These are phyloP conservation scores for Trypanosoma platydactyli DNA, from an alignment of 208 protist species.

Conservation along the genomic window DNA sequence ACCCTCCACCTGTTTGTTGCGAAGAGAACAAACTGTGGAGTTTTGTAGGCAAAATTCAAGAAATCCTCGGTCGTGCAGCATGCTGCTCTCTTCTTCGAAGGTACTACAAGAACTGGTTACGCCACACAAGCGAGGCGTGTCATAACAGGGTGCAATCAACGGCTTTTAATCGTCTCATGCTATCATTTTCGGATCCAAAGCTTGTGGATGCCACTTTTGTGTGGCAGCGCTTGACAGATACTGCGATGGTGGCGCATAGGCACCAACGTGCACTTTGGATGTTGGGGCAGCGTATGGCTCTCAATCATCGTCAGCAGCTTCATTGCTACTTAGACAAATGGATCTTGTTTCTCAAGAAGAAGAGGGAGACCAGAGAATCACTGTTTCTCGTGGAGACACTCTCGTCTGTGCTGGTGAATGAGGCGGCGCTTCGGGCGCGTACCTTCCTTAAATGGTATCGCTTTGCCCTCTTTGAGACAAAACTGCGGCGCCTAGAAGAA, in stretches of 20 bases:
- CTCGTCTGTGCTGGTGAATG: constrained; percentile 36
- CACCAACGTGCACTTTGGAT: constrained; percentile 28
- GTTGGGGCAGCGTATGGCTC: constrained; percentile 26
- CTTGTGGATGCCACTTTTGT: constrained; percentile 28
- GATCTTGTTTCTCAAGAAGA: constrained; percentile 17
- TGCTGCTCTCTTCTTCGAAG: constrained; percentile 7
- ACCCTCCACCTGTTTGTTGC: not conserved
- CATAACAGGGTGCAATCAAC: constrained; percentile 3
- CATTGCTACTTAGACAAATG: constrained; percentile 40
- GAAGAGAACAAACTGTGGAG: not conserved
- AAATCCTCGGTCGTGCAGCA: not conserved
- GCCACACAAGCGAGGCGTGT: not conserved
- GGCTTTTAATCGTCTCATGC: constrained; percentile 50
- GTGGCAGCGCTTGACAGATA: constrained; percentile 9
- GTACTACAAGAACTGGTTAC: constrained; percentile 21
- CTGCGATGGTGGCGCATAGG: constrained; percentile 11
- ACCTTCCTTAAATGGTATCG: constrained; percentile 56
- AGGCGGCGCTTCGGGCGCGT: constrained; percentile 30
- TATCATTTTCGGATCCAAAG: constrained; percentile 40
- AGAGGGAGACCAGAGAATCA: constrained; percentile 10
- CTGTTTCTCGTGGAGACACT: constrained; percentile 43
- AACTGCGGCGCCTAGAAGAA: constrained; percentile 36
- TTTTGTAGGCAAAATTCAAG: not conserved
- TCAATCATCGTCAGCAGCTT: constrained; percentile 9
- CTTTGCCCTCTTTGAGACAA: constrained; percentile 41